Evolutionary conservation across 148 eudicot genomes (phyloP), one percentile per base, ranked within the genome.

Genomic region (Dysphania ambrosioides): DNA sequence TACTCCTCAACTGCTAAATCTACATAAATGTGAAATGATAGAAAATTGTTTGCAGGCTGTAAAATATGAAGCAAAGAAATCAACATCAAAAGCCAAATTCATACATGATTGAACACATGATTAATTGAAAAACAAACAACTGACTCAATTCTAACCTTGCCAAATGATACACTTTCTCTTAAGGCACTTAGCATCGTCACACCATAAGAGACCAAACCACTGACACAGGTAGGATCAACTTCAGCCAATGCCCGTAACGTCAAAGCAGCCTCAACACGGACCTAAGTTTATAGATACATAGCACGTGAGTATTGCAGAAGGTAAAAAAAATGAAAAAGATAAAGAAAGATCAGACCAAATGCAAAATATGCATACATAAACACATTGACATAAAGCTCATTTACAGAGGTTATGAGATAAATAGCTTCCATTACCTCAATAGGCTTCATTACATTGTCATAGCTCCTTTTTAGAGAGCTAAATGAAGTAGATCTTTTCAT

Each of bases 221-320:
- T 91, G 83, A 95, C 96, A 82, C 97, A 92, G 47, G 93, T 87
- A 49, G 99, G 99, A 84, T 95, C 99, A 87, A 95, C 96, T 88
- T 95, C 99, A 74, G 96, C 97, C 81, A 95, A 75, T 58, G 90
- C 86, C 71, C 96, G 88, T 81, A 91, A 60, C 47, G 93, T 86
- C 85, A 95, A 79, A 79, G 97, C 97, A 80, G 99, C 93, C 85
- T 95, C 99, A 74, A 89, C 90, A 3, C 99, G 95, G 30, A 95
- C 99, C 99, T 95, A 77, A 32, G 51, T 13, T 36, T 30, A 66
- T 34, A 11, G 32, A 47, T 47, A 40, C 35, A 72, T 55, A 72
- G 9, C 24, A 53, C 53, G 60, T n/a, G 35, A 74, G 8, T 42
- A 34, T 79, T 70, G 16, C 68, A n/a, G 23, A 21, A n/a, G n/a